Evolutionary conservation across 768 basidiomycete genomes (phyloP).

Genomic region (Lactarius psammicola): DNA sequence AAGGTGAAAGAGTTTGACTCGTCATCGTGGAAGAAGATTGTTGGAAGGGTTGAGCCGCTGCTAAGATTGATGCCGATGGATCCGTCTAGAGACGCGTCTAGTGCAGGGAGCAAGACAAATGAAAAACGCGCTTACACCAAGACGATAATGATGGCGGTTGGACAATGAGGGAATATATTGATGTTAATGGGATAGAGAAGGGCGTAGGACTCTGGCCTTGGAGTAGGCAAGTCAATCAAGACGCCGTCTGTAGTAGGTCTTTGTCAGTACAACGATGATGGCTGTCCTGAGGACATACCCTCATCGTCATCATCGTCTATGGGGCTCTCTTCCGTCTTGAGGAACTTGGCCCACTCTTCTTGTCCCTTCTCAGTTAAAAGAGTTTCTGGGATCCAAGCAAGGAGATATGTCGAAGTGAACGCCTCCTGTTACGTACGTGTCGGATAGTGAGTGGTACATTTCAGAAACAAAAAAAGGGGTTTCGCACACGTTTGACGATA

Average conservation of each 20-base stretch:
- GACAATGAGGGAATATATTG: slow-evolving; percentile 86
- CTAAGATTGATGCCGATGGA: slow-evolving; percentile 87
- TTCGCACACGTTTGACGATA: slow-evolving; percentile 80
- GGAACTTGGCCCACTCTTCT: slow-evolving; percentile 87
- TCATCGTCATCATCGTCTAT: slow-evolving; percentile 65
- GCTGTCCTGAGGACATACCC: slow-evolving; percentile 44
- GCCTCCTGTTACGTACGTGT: slow-evolving; percentile 52
- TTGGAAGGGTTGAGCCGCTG: slow-evolving; percentile 81
- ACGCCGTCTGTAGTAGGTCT: slow-evolving; percentile 60
- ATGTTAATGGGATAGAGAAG: slow-evolving; percentile 89
- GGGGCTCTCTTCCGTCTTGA: slow-evolving; percentile 73
- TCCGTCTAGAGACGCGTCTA: slow-evolving; percentile 54
- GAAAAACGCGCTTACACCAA: slow-evolving; percentile 56
- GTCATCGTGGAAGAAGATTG: slow-evolving; percentile 95
- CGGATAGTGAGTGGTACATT: slow-evolving; percentile 22
- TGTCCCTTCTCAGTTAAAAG: slow-evolving; percentile 79
- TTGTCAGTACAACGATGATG: slow-evolving; percentile 14
- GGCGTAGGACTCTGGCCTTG: slow-evolving; percentile 88
- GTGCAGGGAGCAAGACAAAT: neutral
- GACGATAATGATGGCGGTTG: slow-evolving; percentile 81
- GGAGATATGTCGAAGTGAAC: slow-evolving; percentile 68
- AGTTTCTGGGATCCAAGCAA: slow-evolving; percentile 93
- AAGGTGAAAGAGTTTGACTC: slow-evolving; percentile 80
- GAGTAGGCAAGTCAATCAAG: slow-evolving; percentile 79
- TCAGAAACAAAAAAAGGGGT: slow-evolving; percentile 19